Base-by-base conservation (phyloP, 805 yeast species). In the Allodekkera sacchari region DNA sequence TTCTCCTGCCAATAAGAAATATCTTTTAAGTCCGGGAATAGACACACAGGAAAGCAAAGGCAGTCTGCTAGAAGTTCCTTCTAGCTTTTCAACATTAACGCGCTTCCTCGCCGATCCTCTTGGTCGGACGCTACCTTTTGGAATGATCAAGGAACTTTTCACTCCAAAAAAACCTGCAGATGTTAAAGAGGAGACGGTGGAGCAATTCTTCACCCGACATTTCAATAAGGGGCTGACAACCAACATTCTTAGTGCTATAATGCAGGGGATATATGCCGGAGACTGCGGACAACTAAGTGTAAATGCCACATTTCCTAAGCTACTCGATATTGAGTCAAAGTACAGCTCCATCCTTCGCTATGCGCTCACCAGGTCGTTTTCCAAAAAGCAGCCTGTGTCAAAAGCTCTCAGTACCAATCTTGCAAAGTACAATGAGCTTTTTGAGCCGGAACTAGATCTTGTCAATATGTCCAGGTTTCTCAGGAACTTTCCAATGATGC, bases 191-290 rank as follows among this genome's bases (percentile, higher is more conserved):
- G 96, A 87, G 57, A 65, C 80, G 7, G 75, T 89, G 1, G 77
- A 71, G 27, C 60, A 68, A 3, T 84, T 85, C 46, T 51, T 88
- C 22, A 48, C 60, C 3, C 61, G 96, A 41, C 57, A 96, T 38
- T 78, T 87, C 50, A 88, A 88, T 3, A 61, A 63, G 7, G 60
- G 63, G 7, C 14, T 58, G n/a, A 61, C 68, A 3, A 59, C 58
- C 35, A 77, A 83, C 31, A 56, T 89, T 10, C 57, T 82, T 14
- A 82, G 95, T 54, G 97, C 95, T 0, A 58, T 87, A 4, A 63
- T 81, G 51, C 85, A 87, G 48, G 98, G 98, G 0, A 76, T 92
- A 1, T 89, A 87, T 53, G 96, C 94, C 1, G 92, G 84, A n/a
- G 94, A 88, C 53, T 65, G 75, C 2, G 47, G 64, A 5, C 61